Base-by-base conservation (phyloP, 1,284 basidiomycete species). In the Rhodotorula sp. region DNA sequence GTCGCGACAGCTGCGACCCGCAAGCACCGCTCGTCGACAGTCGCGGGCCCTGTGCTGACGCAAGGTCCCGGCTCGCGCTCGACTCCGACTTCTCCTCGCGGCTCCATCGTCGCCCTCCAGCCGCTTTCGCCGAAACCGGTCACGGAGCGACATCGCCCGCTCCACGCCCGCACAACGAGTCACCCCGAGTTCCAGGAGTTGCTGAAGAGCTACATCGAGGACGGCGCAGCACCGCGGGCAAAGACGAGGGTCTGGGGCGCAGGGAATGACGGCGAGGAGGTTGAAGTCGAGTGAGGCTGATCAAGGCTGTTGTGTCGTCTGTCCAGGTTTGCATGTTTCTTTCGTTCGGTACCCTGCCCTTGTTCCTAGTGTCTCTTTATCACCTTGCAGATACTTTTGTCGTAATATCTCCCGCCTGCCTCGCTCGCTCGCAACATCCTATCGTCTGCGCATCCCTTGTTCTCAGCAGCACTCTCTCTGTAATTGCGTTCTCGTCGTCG, bases 141-240 rank as follows among this genome's bases (percentile, higher is more conserved):
- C 34, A 44, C 46, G n/a, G 32, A 60, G 30, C 59, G 34, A 0
- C 47, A 47, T 10, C 48, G 46, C 4, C 39, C 44, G 15, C 39
- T 55, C 39, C 64, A 73, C 47, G 36, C 61, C 24, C 64, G 74
- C 24, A 55, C 58, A 27, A 52, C 53, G n/a, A 63, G 59, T 6
- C 69, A 75, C 54, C 74, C 74, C 22, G 71, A 71, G 49, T 58
- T 75, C 3, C 39, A 64, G 17, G 62, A 46, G 15, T 39, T 75
- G 48, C 44, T 75, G 10, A 15, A 34, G 46, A 36, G 55, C n/a
- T 54, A 39, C n/a, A 34, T 27, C n/a, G 64, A 32, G 30, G 71
- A 64, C 30, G 36, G 48, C 47, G 55, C 2, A 9, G n/a, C 29
- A 27, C 62, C 64, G 32, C 59, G 61, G 44, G 64, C 68, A 5